Evolutionary conservation across 805 yeast genomes (phyloP).

Genomic region (Metschnikowia kofuensis): DNA sequence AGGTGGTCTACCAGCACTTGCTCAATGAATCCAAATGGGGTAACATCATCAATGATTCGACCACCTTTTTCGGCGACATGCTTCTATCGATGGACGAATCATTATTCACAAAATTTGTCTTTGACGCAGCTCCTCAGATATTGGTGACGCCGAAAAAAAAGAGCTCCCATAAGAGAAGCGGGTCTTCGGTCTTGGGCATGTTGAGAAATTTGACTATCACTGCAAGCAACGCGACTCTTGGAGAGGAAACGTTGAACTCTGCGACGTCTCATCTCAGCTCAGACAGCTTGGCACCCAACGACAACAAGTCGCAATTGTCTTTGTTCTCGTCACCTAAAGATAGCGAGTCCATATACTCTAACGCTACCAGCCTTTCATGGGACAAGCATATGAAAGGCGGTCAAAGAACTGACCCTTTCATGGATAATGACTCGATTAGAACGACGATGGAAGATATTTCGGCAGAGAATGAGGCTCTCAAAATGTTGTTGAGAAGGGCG

Average conservation of each 20-base stretch:
- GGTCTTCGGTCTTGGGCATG: constrained; percentile 27
- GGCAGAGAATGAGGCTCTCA: constrained; percentile 28
- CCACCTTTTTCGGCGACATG: constrained; percentile 38
- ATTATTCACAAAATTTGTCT: constrained; percentile 19
- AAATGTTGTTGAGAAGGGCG: constrained; percentile 27
- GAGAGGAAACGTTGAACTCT: constrained; percentile 11
- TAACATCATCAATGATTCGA: constrained; percentile 33
- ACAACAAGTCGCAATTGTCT: constrained; percentile 21
- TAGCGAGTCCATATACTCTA: constrained; percentile 31
- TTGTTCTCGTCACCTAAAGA: constrained; percentile 20
- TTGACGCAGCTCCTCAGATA: constrained; percentile 2
- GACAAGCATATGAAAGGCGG: constrained; percentile 7
- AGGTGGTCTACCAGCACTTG: constrained; percentile 42
- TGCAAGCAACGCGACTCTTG: constrained; percentile 10
- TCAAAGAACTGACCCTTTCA: constrained; percentile 7
- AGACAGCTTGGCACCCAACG: constrained; percentile 4
- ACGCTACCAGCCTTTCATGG: constrained; percentile 18
- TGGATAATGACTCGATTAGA: constrained; percentile 11
- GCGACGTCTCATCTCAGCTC: constrained; percentile 7
- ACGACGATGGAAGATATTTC: constrained; percentile 13
- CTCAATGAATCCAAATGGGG: constrained; percentile 46
- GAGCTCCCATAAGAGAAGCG: constrained; percentile 12
- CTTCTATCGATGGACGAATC: constrained; percentile 35
- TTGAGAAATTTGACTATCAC: constrained; percentile 28
- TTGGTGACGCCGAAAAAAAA: constrained; percentile 3